Percentiles rank a stretch among this genome's conserved stretches.
These are phyloP conservation scores for Vitis cinerea DNA, from an alignment of 164 flowering plant species.

Conservation along the genomic window DNA sequence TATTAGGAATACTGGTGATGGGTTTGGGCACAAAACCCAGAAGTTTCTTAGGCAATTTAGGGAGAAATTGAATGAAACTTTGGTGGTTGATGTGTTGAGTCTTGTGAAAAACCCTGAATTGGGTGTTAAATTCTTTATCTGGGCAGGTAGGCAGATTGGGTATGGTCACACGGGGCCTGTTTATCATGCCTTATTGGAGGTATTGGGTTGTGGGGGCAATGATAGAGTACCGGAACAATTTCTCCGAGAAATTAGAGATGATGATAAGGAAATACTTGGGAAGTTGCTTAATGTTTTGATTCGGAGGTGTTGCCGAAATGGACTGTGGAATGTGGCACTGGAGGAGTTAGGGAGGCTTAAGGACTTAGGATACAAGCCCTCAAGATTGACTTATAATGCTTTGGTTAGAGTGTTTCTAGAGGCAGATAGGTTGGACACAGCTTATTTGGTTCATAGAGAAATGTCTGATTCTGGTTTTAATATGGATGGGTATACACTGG, in stretches of 20 bases:
- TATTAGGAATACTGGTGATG: conserved; percentile 30
- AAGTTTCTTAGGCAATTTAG: conserved; percentile 71
- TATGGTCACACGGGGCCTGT: conserved; percentile 56
- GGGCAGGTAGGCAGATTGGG: conserved; percentile 93
- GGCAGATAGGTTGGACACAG: conserved; percentile 66
- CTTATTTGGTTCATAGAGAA: conserved; percentile 63
- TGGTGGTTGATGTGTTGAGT: conserved; percentile 69
- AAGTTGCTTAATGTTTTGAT: conserved; percentile 73
- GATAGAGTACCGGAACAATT: conserved; percentile 47
- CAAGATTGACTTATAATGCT: conserved; percentile 66
- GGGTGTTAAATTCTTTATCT: conserved; percentile 72
- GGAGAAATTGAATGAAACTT: conserved; percentile 43
- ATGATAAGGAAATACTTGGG: conserved; percentile 65
- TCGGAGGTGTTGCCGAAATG: conserved; percentile 62
- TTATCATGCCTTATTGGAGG: conserved; percentile 63
- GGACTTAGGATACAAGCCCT: conserved; percentile 72
- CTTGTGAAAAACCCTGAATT: conserved; percentile 44
- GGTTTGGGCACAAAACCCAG: conserved; percentile 47
- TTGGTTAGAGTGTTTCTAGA: conserved; percentile 66
- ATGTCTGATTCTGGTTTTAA: conserved; percentile 51
- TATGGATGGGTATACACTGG: conserved; percentile 61
- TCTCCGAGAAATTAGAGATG: conserved; percentile 55
- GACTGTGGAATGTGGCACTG: conserved; percentile 74
- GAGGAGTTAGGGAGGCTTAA: conserved; percentile 95
- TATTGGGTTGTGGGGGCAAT: conserved; percentile 31